Evolutionary conservation across 257 asterid species (phyloP).

Genomic region (Solanum pimpinellifolium): DNA sequence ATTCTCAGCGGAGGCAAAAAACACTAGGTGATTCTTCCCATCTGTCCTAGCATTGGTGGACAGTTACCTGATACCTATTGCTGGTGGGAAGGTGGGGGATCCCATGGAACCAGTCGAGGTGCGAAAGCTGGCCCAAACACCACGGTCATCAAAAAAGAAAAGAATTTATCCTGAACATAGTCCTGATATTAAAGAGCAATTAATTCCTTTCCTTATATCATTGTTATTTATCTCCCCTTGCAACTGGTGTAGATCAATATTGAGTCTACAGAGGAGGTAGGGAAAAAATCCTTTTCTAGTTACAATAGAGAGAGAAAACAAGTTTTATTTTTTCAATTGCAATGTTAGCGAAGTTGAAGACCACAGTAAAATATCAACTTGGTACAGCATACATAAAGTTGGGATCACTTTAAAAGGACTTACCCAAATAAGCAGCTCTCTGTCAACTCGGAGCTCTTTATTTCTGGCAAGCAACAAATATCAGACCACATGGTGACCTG

Average conservation of each 20-base stretch:
- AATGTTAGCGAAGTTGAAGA: background rate
- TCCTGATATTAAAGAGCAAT: background rate
- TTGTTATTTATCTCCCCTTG: background rate
- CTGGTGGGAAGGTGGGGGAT: background rate
- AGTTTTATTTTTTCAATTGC: background rate
- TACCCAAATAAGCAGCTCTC: constrained; percentile 73
- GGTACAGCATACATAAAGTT: background rate
- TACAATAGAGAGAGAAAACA: background rate
- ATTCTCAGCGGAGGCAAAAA: background rate
- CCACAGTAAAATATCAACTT: background rate
- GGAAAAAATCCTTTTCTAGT: background rate
- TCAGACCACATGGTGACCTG: constrained; percentile 87
- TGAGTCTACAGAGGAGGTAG: background rate
- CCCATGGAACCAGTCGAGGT: background rate
- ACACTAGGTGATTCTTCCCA: background rate
- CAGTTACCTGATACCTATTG: background rate
- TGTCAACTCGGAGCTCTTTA: constrained; percentile 58
- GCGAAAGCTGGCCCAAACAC: background rate
- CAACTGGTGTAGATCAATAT: background rate
- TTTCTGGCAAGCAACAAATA: constrained; percentile 76
- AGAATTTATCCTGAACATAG: background rate
- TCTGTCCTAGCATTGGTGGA: background rate
- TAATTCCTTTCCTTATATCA: background rate
- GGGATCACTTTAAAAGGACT: constrained; percentile 1
- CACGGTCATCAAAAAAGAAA: background rate